phyloP scores from a whole-genome alignment of 2,329 filamentous ascomycete species.

The Cordyceps pruinosa region DNA sequence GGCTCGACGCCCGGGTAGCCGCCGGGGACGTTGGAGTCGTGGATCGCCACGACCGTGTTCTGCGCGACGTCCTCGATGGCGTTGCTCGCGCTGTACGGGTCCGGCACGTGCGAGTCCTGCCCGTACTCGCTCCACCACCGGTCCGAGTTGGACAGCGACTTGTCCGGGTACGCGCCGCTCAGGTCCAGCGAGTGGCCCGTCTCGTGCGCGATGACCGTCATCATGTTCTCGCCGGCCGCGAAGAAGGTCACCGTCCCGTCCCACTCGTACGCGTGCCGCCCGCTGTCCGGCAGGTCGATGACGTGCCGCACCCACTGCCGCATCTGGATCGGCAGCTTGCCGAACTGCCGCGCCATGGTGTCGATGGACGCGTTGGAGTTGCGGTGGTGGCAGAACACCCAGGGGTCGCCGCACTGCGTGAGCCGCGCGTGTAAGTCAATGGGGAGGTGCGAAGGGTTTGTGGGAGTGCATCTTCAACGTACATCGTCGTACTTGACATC shows the following conservation, averaged over 20 bases:
- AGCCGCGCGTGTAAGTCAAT: neutral
- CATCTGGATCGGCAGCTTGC: constrained; percentile 21
- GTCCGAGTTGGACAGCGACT: constrained; percentile 8
- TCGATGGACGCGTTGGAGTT: constrained; percentile 14
- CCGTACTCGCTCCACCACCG: constrained; percentile 8
- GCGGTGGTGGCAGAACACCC: constrained; percentile 23
- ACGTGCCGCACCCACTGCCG: constrained; percentile 20
- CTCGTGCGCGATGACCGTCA: constrained; percentile 10
- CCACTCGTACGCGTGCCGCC: constrained; percentile 4
- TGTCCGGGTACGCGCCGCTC: constrained; percentile 3
- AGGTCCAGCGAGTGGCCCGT: constrained; percentile 10
- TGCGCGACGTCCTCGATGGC: constrained; percentile 10
- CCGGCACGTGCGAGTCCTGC: constrained; percentile 8
- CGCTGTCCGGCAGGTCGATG: constrained; percentile 4
- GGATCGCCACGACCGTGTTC: constrained; percentile 8
- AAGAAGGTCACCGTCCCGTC: constrained; percentile 7
- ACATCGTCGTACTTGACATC: constrained; percentile 9
- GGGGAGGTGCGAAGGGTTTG: too few relatives aligned
- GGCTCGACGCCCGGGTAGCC: constrained; percentile 1
- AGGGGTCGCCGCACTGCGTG: constrained; percentile 19
- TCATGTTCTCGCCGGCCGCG: constrained; percentile 8
- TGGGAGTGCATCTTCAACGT: neutral
- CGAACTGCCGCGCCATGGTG: constrained; percentile 20
- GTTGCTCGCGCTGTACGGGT: constrained; percentile 6
- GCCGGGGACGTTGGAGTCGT: constrained; percentile 8